Evolutionary conservation across 176 grass and related monocot genomes (phyloP), one percentile per base, ranked within the genome.

Genomic region (Musa beccarii): DNA sequence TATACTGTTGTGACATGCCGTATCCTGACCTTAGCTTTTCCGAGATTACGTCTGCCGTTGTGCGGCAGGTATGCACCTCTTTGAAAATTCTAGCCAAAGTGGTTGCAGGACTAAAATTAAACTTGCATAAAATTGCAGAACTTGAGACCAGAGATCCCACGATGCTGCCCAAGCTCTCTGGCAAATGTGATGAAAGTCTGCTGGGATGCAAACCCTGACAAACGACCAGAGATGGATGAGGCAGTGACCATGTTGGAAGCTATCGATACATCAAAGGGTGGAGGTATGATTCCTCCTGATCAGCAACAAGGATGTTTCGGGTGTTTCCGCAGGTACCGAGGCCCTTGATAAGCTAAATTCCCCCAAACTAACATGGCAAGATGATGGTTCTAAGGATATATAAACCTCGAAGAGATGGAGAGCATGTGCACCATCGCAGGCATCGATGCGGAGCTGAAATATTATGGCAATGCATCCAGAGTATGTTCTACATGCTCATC

Each of bases 271-370:
- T 49, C 54, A 0, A 75, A 59, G 54, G 73, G 73, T 6, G 73
- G 73, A 29, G 73, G 73, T 34, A 75, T 75, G 73, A 75, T 75
- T 17, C 54, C 73, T 75, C 54, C 16, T 11, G 73, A 75, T 59
- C 53, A 75, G 10, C 54, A 26, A 17, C 54, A 59, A 57, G 53
- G 73, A 57, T 59, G 73, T n/a, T 54, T 75, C 12, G 26, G 53
- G 25, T 75, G 73, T 26, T 75, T 59, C 73, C 26, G 25, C 8
- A 57, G 25, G 15, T 14, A 59, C 25, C 73, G 73, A 16, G 54
- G 73, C 9, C 73, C 73, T 54, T 72, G 70, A 72, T 43, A 43
- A 43, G 34, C 34, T 43, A 43, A 43, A 43, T 43, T 6, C 34
- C 34, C 3, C 6, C 34, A 43, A 43, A 43, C 34, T 43, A 43